Evolutionary conservation across 2,329 filamentous ascomycete genomes (phyloP).

Genomic region (Paracorniculantispora psalliotae): DNA sequence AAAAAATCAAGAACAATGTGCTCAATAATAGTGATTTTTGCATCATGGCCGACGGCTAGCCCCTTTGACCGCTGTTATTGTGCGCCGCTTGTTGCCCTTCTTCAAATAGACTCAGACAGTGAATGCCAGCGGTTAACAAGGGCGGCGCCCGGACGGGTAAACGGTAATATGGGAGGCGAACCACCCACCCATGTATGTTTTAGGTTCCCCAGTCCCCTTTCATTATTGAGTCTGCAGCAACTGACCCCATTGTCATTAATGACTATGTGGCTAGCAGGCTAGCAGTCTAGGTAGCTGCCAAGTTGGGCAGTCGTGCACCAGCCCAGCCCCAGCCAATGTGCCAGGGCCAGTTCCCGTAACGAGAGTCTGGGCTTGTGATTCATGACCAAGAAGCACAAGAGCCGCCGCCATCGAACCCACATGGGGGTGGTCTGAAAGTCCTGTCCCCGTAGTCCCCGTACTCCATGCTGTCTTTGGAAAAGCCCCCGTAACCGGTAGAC

Average conservation of each 20-base stretch:
- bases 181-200: conserved; percentile 7
- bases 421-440: conserved; percentile 1
- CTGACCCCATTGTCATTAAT: conserved; percentile 10
- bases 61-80: neutral
- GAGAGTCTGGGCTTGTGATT: conserved; percentile 10
- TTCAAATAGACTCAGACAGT: conserved; percentile 7
- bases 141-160: conserved; percentile 6
- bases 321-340: neutral
- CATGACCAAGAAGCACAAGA: neutral
- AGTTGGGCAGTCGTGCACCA: conserved; percentile 12
- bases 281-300: conserved; percentile 10
- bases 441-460: neutral
- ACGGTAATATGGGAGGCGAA: neutral
- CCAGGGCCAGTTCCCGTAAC: conserved; percentile 7
- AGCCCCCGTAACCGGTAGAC: neutral
- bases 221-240: conserved; percentile 1
- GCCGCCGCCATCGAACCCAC: conserved; percentile 7
- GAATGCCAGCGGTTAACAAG: conserved; percentile 3
- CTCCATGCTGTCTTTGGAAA: neutral
- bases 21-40: neutral
- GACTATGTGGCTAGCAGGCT: conserved; percentile 7
- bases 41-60: neutral
- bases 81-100: neutral
- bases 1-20: neutral
- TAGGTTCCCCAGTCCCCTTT: conserved; percentile 9